Conservation (phyloP, 768 basidiomycete genomes). For the Exsudoporus frostii region DNA sequence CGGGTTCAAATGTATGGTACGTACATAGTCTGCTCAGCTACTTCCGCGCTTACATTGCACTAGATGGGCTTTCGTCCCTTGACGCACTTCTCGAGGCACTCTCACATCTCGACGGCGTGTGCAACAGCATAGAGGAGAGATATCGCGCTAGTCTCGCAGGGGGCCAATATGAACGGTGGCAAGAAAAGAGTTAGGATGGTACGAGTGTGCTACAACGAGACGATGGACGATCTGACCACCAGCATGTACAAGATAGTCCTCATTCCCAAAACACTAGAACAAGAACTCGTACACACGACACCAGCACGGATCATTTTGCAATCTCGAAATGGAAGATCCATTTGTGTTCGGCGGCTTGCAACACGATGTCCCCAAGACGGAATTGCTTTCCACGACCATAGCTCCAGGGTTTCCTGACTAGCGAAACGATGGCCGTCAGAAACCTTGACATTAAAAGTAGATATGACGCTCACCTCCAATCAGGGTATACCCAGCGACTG, state of each 20-base stretch:
- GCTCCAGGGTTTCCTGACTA: conserved; percentile 27
- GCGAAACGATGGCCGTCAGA: conserved; percentile 5
- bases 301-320: not conserved
- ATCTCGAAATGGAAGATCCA: conserved; percentile 25
- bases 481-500: conserved; percentile 15
- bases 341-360: conserved; percentile 25
- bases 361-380: conserved; percentile 13
- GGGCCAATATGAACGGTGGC: conserved; percentile 62
- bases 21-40: conserved; percentile 29
- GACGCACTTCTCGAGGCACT: conserved; percentile 76
- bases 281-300: not conserved
- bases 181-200: conserved; percentile 52
- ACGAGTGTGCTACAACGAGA: not conserved
- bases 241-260: not conserved
- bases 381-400: conserved; percentile 29
- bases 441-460: not conserved
- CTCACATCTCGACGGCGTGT: conserved; percentile 72
- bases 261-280: not conserved
- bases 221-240: conserved; percentile 2
- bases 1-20: conserved; percentile 99
- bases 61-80: conserved; percentile 86
- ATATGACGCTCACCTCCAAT: conserved; percentile 13
- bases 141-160: conserved; percentile 59
- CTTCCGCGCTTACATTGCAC: not conserved
- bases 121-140: conserved; percentile 62